These are phyloP conservation scores for Lactarius indigo DNA, from an alignment of 768 basidiomycete species.

Conservation along the genomic window DNA sequence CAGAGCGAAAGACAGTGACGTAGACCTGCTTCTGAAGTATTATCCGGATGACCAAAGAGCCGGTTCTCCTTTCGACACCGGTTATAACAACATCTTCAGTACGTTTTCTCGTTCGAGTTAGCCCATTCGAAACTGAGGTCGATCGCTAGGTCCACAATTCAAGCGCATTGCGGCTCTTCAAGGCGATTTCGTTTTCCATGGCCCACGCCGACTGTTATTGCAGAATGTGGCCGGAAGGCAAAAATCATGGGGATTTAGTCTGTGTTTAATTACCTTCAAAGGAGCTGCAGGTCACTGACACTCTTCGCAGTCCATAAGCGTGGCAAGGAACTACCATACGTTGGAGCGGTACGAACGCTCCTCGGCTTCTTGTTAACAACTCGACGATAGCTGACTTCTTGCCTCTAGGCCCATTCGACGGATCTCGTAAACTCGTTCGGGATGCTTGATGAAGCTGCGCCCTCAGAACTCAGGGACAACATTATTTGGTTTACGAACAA, in stretches of 20 bases:
- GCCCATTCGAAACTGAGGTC: neutral
- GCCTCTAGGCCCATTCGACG: conserved; percentile 3
- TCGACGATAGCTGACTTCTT: neutral
- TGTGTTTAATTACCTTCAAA: neutral
- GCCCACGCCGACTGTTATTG: conserved; percentile 22
- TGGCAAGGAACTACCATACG: conserved; percentile 9
- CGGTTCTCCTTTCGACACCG: conserved; percentile 25
- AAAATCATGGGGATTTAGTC: conserved; percentile 22
- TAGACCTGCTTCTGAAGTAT: conserved; percentile 26
- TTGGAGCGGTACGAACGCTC: conserved; percentile 16
- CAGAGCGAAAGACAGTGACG: conserved; percentile 20
- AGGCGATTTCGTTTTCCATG: conserved; percentile 25
- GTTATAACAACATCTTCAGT: conserved; percentile 29
- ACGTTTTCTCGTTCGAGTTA: conserved; percentile 13
- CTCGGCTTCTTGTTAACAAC: neutral
- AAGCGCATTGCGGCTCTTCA: conserved; percentile 23
- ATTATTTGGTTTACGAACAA: conserved; percentile 20
- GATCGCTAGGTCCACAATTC: conserved; percentile 17
- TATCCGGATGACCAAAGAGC: conserved; percentile 26
- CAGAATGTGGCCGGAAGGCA: conserved; percentile 15
- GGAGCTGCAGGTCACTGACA: neutral
- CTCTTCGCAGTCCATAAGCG: conserved; percentile 20
- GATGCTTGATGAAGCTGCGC: neutral
- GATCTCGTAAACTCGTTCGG: conserved; percentile 19
- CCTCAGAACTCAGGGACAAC: conserved; percentile 16